Evolutionary conservation across 148 eudicot genomes (phyloP), one percentile per base, ranked within the genome.

Genomic region (Camellia lanceoleosa): DNA sequence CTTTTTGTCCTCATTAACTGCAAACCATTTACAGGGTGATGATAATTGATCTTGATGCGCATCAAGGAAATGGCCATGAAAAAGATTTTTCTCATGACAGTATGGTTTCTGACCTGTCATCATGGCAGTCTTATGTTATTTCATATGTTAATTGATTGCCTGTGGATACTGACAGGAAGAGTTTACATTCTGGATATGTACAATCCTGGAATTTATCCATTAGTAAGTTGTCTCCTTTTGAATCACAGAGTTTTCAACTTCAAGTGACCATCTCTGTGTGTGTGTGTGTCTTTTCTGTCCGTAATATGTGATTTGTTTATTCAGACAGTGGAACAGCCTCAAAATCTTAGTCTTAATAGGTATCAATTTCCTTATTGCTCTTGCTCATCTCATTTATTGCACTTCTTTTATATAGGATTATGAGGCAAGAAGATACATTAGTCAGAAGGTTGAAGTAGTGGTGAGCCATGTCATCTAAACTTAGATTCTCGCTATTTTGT

Each of bases 41-140:
- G 97, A 93, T 95, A 77, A 90, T 95, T 78, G 99, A 95, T 86
- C 97, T 95, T 78, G 99, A 95, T 92, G 99, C 99, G 60, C 99
- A 95, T 87, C 99, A 95, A 86, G 99, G 99, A 84, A 95, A 95
- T 85, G 98, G 98, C 61, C 97, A 93, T 83, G 98, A 92, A 86
- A 88, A 77, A 64, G 98, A 95, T 86, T 95, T 95, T 89, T 73
- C 90, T 76, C 77, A 83, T 61, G 98, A 95, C 76, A 83, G 98
- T 93, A 90, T 67, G 95, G 76, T 78, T 73, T 64, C 59, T 73
- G 3, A 42, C 68, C 13, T 76, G 46, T 42, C 44, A 54, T 68
- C 14, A 44, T 75, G 44, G 52, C 55, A 30, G 67, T 42, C 18
- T 14, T 79, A 6, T 46, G 4, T 10, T 67, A 19, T 9, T 44